These are phyloP conservation scores for Elongisporangium anandrum DNA, from an alignment of 352 stramenopile genomes.

Conservation along the genomic window DNA sequence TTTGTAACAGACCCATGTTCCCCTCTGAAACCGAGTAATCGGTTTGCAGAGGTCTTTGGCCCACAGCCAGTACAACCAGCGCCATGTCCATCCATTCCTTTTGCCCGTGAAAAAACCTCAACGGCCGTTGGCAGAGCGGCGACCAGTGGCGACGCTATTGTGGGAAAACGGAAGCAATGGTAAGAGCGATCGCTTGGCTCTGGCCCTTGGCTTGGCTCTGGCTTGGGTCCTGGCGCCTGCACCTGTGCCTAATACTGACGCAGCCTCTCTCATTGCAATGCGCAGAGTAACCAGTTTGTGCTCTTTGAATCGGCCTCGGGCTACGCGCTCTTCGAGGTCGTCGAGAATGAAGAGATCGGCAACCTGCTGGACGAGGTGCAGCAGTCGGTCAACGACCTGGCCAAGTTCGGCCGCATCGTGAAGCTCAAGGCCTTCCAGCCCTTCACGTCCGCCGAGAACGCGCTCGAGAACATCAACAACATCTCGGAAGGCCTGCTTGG, in stretches of 20 bases:
- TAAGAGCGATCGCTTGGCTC: background rate
- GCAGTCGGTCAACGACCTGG: constrained; percentile 91
- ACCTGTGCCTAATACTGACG: background rate
- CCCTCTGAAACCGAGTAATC: background rate
- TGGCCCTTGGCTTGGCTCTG: background rate
- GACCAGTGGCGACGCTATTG: background rate
- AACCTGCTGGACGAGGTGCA: constrained; percentile 85
- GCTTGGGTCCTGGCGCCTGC: no score
- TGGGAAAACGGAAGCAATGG: background rate
- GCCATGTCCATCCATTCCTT: background rate
- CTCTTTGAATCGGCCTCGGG: constrained; percentile 98
- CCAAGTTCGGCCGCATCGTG: constrained; percentile 94
- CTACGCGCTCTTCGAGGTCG: constrained; percentile 98
- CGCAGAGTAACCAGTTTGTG: constrained; percentile 73
- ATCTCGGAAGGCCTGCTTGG: constrained; percentile 93
- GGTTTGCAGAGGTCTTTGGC: background rate
- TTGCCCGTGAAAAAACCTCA: background rate
- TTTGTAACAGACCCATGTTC: background rate
- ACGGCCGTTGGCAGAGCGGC: background rate
- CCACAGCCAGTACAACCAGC: background rate
- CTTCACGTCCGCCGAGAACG: constrained; percentile 98
- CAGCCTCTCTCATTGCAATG: background rate
- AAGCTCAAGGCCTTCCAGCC: constrained; percentile 99
- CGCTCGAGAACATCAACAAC: constrained; percentile 99
- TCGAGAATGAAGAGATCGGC: constrained; percentile 97